phyloP scores from a whole-genome alignment of 23 red algal genomes.

The Gracilariopsis chorda region DNA sequence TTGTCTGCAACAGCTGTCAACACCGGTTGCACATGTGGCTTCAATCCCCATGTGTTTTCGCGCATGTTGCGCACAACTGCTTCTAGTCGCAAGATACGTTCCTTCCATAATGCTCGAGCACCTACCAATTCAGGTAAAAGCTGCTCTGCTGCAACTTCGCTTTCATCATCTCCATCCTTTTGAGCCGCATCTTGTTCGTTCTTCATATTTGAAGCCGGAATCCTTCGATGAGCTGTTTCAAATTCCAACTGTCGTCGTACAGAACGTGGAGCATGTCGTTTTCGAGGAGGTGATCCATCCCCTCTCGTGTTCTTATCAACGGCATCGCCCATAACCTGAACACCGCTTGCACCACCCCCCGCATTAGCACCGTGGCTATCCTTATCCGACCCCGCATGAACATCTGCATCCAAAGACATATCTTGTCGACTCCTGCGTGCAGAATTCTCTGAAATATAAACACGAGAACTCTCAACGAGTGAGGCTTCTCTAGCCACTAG shows the following conservation, averaged over 20 bases:
- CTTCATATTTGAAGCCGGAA: neutral
- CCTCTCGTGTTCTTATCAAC: neutral
- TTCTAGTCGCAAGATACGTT: slow-evolving; percentile 43
- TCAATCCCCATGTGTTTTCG: slow-evolving; percentile 35
- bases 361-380: neutral
- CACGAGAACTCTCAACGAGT: neutral
- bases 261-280: neutral
- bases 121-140: slow-evolving; percentile 46
- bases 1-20: slow-evolving; percentile 6
- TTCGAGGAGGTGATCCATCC: neutral
- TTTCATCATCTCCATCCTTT: slow-evolving; percentile 27
- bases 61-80: slow-evolving; percentile 53
- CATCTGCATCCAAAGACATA: neutral
- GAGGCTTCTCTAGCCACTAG: slow-evolving; percentile 43
- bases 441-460: neutral
- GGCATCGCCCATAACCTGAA: neutral
- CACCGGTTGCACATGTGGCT: slow-evolving; percentile 32
- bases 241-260: slow-evolving; percentile 52
- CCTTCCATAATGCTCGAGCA: slow-evolving; percentile 45
- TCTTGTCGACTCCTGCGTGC: neutral
- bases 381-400: neutral
- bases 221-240: slow-evolving; percentile 7
- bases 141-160: slow-evolving; percentile 51
- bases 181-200: neutral
- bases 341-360: neutral